These are phyloP conservation scores for Pythium plurisporium DNA, from an alignment of 352 stramenopile genomes.

Conservation along the genomic window DNA sequence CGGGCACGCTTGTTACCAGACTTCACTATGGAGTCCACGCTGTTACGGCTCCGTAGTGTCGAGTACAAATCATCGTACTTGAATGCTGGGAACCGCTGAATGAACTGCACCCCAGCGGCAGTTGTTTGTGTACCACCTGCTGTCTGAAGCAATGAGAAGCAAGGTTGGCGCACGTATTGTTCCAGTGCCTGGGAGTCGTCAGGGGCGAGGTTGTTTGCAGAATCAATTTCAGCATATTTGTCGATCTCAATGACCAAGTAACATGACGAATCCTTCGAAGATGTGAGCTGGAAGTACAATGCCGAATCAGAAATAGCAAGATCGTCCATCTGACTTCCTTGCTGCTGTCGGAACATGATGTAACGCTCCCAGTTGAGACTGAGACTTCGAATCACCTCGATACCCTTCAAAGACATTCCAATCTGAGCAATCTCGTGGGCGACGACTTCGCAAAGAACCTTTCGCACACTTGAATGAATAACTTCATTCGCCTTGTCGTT, in stretches of 20 bases:
- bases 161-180: constrained; percentile 70
- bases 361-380: constrained; percentile 85
- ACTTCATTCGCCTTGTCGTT: constrained; percentile 66
- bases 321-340: constrained; percentile 69
- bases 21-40: constrained; percentile 27
- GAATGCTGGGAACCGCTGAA: constrained; percentile 78
- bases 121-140: constrained; percentile 49
- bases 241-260: constrained; percentile 86
- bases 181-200: constrained; percentile 53
- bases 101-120: constrained; percentile 77
- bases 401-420: constrained; percentile 68
- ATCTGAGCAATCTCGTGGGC: constrained; percentile 78
- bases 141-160: constrained; percentile 78
- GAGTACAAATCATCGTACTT: constrained; percentile 70
- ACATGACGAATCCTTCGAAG: constrained; percentile 78
- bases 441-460: constrained; percentile 78
- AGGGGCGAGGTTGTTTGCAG: constrained; percentile 35
- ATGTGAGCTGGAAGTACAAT: constrained; percentile 79
- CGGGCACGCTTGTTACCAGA: constrained; percentile 35
- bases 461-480: constrained; percentile 63
- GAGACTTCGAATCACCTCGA: constrained; percentile 75
- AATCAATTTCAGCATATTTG: constrained; percentile 73
- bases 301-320: constrained; percentile 81
- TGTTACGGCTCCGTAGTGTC: constrained; percentile 44
- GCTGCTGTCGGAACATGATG: constrained; percentile 78